Percentiles rank a stretch among this genome's conserved stretches.
Conservation (phyloP, 2,329 filamentous ascomycete species). For the Ciborinia camelliae region DNA sequence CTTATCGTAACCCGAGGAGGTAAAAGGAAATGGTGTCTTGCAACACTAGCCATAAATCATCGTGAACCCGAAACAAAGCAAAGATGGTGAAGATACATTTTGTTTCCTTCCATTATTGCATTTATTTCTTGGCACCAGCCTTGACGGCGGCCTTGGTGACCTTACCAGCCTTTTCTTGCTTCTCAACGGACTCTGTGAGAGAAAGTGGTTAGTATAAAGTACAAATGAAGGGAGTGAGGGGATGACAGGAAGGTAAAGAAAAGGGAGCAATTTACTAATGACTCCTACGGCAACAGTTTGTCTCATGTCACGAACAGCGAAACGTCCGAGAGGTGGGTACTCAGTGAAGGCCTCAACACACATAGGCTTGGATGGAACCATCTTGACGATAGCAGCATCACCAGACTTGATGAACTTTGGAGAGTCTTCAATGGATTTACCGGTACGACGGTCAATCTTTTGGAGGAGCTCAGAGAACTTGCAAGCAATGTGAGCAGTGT, state of each 20-base stretch:
- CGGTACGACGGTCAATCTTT: constrained; percentile 99
- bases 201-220: constrained; percentile 39
- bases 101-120: constrained; percentile 13
- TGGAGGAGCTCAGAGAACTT: constrained; percentile 99
- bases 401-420: constrained; percentile 99
- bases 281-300: not conserved
- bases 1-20: constrained; percentile 6
- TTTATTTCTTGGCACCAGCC: constrained; percentile 41
- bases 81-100: not conserved
- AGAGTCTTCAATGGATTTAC: constrained; percentile 85
- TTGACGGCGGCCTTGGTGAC: constrained; percentile 40
- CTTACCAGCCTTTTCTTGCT: constrained; percentile 18
- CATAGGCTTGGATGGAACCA: constrained; percentile 99
- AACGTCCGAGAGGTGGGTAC: constrained; percentile 98
- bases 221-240: not conserved
- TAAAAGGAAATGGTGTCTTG: constrained; percentile 2
- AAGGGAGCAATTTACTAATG: constrained; percentile 66
- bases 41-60: constrained; percentile 3
- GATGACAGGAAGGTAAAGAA: no score
- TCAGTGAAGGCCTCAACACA: constrained; percentile 99
- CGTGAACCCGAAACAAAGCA: constrained; percentile 6
- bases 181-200: constrained; percentile 8
- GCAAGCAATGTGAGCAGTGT: constrained; percentile 99
- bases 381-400: constrained; percentile 99
- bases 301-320: constrained; percentile 65